Conservation (phyloP, 1,284 basidiomycete genomes). For the Marasmius oreades region DNA sequence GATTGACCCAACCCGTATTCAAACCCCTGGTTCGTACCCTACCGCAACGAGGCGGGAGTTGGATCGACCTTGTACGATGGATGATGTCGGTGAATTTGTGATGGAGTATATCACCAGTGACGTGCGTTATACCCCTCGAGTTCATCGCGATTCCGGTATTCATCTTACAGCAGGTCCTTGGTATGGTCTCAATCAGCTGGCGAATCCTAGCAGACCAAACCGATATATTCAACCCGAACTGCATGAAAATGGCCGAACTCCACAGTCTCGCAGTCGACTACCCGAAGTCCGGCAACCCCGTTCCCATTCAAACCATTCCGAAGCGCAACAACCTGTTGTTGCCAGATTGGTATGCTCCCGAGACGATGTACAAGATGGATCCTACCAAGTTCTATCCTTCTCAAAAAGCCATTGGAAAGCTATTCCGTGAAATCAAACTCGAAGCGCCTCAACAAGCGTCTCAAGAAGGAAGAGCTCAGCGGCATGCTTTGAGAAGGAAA, state of each 20-base stretch:
- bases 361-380: conserved; percentile 38
- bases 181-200: conserved; percentile 59
- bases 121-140: conserved; percentile 29
- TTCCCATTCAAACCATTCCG: conserved; percentile 22
- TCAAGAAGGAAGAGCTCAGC: not conserved
- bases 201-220: conserved; percentile 68
- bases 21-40: conserved; percentile 47
- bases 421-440: conserved; percentile 52
- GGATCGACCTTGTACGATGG: conserved; percentile 54
- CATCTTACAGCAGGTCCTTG: conserved; percentile 40
- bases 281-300: conserved; percentile 60
- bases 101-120: conserved; percentile 70
- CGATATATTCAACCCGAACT: conserved; percentile 57
- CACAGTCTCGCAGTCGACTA: conserved; percentile 75
- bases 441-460: not conserved
- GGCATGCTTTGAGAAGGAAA: not conserved
- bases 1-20: conserved; percentile 22
- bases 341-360: conserved; percentile 67
- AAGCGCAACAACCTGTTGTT: not conserved
- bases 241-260: conserved; percentile 58
- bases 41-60: conserved; percentile 46
- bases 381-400: conserved; percentile 46
- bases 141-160: not conserved
- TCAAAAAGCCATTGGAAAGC: conserved; percentile 46
- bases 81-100: conserved; percentile 73